Evolutionary conservation across 805 yeast genomes (phyloP).

Genomic region (Teunomyces pallodes): DNA sequence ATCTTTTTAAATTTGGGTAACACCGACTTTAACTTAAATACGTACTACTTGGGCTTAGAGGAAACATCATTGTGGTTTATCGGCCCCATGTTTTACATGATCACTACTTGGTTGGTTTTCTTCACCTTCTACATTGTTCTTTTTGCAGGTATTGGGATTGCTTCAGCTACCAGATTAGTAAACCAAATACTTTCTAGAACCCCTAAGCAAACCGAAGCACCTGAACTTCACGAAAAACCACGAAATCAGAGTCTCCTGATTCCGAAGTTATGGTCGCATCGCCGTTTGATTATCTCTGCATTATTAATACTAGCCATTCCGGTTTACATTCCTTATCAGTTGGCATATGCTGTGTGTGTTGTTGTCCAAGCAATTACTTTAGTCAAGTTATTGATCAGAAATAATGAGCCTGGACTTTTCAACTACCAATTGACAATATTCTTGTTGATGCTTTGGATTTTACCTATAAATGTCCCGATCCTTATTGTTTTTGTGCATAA

Average conservation of each 20-base stretch:
- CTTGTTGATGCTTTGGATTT: constrained; percentile 69
- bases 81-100: constrained; percentile 54
- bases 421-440: constrained; percentile 65
- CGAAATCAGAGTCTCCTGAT: neutral
- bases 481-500: constrained; percentile 81
- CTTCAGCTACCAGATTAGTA: neutral
- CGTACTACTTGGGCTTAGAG: constrained; percentile 67
- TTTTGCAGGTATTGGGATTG: constrained; percentile 7
- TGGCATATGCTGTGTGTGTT: constrained; percentile 63
- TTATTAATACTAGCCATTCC: constrained; percentile 46
- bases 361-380: constrained; percentile 57
- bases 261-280: constrained; percentile 4
- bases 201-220: neutral
- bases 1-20: constrained; percentile 34
- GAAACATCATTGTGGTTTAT: constrained; percentile 54
- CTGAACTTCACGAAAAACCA: neutral
- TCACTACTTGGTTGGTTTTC: constrained; percentile 45
- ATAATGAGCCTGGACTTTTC: constrained; percentile 27
- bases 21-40: constrained; percentile 41
- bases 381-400: constrained; percentile 25
- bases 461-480: constrained; percentile 78
- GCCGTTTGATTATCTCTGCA: constrained; percentile 28
- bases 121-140: constrained; percentile 28
- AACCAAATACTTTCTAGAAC: neutral
- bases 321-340: constrained; percentile 75